phyloP scores from a whole-genome alignment of 2,329 filamentous ascomycete genomes.

The Dothideomycetidae sp. region DNA sequence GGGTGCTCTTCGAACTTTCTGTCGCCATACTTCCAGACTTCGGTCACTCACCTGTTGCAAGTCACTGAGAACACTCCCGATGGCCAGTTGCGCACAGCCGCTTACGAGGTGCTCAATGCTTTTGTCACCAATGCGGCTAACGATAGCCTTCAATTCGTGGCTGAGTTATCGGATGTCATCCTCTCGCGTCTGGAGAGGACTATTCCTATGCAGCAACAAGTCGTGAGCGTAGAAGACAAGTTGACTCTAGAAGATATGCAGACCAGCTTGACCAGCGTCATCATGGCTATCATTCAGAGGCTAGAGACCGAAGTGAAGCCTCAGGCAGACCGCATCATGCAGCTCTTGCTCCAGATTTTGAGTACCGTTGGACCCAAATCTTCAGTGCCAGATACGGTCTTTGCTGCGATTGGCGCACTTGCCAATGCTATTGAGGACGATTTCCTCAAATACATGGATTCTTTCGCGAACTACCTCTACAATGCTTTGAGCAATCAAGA shows the following conservation, averaged over 20 bases:
- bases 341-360: conserved; percentile 68
- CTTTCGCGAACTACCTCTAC: conserved; percentile 83
- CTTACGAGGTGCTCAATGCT: conserved; percentile 91
- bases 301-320: conserved; percentile 83
- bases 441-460: conserved; percentile 95
- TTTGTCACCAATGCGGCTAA: conserved; percentile 85
- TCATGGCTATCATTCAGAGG: conserved; percentile 81
- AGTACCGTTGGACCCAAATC: conserved; percentile 68
- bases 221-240: conserved; percentile 92
- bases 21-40: conserved; percentile 85
- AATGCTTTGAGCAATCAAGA: conserved; percentile 92
- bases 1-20: conserved; percentile 68
- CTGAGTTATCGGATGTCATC: conserved; percentile 70
- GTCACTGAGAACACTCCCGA: conserved; percentile 81
- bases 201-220: conserved; percentile 74
- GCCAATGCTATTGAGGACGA: conserved; percentile 83
- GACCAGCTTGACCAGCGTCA: conserved; percentile 80
- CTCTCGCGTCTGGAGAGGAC: conserved; percentile 86
- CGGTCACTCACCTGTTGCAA: conserved; percentile 68
- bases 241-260: conserved; percentile 96
- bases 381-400: conserved; percentile 84
- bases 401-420: conserved; percentile 82
- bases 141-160: conserved; percentile 69
- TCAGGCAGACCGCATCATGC: conserved; percentile 89
- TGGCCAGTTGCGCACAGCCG: conserved; percentile 79